phyloP scores from a whole-genome alignment of 306 rosid species.

The Lathyrus aphaca region DNA sequence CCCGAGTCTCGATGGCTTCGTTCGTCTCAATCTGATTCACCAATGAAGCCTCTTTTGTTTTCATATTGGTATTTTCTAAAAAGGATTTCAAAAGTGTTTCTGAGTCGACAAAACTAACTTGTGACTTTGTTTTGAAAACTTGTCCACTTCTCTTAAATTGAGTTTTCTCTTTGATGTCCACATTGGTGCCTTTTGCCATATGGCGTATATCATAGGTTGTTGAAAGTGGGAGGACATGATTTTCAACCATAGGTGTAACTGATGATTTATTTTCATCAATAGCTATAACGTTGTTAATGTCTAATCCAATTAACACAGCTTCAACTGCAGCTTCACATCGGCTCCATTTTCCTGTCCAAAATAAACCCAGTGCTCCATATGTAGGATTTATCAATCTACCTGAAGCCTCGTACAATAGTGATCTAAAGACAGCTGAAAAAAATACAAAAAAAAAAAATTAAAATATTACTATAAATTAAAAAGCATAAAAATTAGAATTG shows the following conservation, averaged over 20 bases:
- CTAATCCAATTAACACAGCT: conserved; percentile 50
- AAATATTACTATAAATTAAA: neutral
- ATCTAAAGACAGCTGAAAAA: conserved; percentile 59
- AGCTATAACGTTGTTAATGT: conserved; percentile 15
- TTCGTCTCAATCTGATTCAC: conserved; percentile 1
- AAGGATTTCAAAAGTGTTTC: neutral
- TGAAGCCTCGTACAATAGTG: conserved; percentile 69
- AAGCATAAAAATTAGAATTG: neutral
- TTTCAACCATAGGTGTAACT: neutral
- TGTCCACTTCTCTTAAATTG: conserved; percentile 45
- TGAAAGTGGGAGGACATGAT: neutral
- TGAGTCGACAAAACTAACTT: neutral
- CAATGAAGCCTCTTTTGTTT: conserved; percentile 34
- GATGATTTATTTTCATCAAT: neutral
- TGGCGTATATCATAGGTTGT: conserved; percentile 49
- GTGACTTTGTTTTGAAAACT: conserved; percentile 21
- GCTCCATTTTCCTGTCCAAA: conserved; percentile 56
- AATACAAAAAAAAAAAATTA: too few species aligned
- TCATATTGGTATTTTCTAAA: conserved; percentile 27
- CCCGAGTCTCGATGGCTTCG: neutral
- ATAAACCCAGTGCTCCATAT: conserved; percentile 65
- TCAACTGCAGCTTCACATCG: conserved; percentile 69
- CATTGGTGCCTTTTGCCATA: conserved; percentile 36
- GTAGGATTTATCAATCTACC: conserved; percentile 72
- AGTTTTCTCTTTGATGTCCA: conserved; percentile 19